Evolutionary conservation across 2,329 filamentous ascomycete species (phyloP).

Genomic region (Fusarium sp.): DNA sequence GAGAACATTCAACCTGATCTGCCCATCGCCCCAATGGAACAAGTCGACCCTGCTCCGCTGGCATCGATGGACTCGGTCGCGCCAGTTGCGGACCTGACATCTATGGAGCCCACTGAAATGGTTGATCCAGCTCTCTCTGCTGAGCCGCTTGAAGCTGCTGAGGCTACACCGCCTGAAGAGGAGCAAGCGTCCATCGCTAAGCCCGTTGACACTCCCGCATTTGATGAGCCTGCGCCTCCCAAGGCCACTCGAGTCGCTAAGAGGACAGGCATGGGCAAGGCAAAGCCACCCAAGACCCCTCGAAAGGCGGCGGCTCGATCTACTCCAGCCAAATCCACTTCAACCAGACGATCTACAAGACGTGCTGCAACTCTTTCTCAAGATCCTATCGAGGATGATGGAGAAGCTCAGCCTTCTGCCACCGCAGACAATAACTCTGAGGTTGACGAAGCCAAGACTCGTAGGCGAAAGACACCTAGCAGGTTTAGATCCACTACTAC

Average conservation of each 20-base stretch:
- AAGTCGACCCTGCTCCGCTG: slow-evolving; percentile 23
- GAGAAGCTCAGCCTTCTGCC: slow-evolving; percentile 25
- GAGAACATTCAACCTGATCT: slow-evolving; percentile 46
- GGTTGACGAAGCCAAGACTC: slow-evolving; percentile 44
- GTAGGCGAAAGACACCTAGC: slow-evolving; percentile 48
- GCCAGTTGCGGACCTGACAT: slow-evolving; percentile 15
- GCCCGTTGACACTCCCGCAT: slow-evolving; percentile 19
- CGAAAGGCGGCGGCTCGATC: slow-evolving; percentile 41
- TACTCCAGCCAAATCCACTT: slow-evolving; percentile 44
- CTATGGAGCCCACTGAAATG: slow-evolving; percentile 33
- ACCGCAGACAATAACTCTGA: slow-evolving; percentile 43
- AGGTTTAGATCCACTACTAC: slow-evolving; percentile 45
- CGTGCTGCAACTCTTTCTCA: slow-evolving; percentile 45
- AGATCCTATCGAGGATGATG: slow-evolving; percentile 51
- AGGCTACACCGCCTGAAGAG: slow-evolving; percentile 11
- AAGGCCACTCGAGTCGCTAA: slow-evolving; percentile 45
- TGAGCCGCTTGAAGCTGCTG: slow-evolving; percentile 10
- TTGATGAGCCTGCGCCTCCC: slow-evolving; percentile 44
- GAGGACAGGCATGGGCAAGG: slow-evolving; percentile 41
- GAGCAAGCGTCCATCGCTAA: slow-evolving; percentile 26
- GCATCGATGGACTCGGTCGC: slow-evolving; percentile 32
- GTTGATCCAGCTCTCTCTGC: slow-evolving; percentile 42
- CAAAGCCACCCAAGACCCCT: slow-evolving; percentile 36
- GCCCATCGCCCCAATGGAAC: slow-evolving; percentile 50
- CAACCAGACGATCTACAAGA: slow-evolving; percentile 40